Percentiles rank a stretch among this genome's conserved stretches.
Evolutionary conservation across 2,329 filamentous ascomycete species (phyloP).

Genomic region (Helminthosporium solani): DNA sequence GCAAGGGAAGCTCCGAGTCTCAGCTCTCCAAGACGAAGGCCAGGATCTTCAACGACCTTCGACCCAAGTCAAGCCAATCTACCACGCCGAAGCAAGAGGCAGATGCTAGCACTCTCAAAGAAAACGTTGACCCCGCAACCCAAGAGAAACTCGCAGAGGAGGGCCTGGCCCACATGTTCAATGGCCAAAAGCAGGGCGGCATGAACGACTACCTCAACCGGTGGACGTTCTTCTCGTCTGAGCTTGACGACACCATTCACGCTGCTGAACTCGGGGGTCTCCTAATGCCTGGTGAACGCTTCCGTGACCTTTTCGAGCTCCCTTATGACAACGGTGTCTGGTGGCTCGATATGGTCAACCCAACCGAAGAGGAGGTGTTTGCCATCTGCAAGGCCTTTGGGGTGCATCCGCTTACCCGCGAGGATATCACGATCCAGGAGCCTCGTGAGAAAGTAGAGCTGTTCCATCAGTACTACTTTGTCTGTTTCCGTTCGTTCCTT

Average conservation of each 20-base stretch:
- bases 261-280: conserved; percentile 85
- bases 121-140: conserved; percentile 27
- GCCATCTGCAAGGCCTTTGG: conserved; percentile 92
- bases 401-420: conserved; percentile 90
- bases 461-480: conserved; percentile 97
- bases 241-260: conserved; percentile 90
- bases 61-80: conserved; percentile 45
- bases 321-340: conserved; percentile 78
- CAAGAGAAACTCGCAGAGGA: conserved; percentile 49
- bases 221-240: conserved; percentile 96
- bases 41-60: conserved; percentile 64
- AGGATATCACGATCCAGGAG: conserved; percentile 95
- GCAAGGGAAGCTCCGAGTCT: conserved; percentile 36
- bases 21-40: conserved; percentile 50
- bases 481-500: conserved; percentile 92
- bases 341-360: conserved; percentile 95
- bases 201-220: conserved; percentile 64
- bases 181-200: conserved; percentile 26
- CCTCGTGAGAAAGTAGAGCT: conserved; percentile 97
- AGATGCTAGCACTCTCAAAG: conserved; percentile 32
- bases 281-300: conserved; percentile 83
- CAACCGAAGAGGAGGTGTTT: conserved; percentile 83
- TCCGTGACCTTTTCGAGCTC: conserved; percentile 81
- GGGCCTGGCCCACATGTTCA: conserved; percentile 38
- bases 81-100: conserved; percentile 39